A percentile compares a stretch with the other conserved stretches of the same genome.
Evolutionary conservation across 805 yeast genomes (phyloP).

Genomic region (Yarrowia sp.): DNA sequence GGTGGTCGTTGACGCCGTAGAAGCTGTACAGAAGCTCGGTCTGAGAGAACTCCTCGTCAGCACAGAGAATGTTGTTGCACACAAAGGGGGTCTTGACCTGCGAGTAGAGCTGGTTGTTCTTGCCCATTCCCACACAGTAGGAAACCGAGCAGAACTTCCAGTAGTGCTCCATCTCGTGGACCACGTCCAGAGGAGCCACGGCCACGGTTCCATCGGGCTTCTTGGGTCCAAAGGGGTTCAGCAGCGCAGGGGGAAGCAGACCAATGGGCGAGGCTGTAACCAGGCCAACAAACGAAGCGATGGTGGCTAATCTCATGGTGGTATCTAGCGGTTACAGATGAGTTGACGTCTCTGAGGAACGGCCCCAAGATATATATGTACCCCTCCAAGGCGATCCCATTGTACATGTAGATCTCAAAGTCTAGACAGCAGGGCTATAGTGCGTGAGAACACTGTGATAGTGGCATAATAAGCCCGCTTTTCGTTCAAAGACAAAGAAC

Average conservation of each 20-base stretch:
- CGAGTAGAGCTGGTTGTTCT: conserved; percentile 11
- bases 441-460: too few relatives aligned
- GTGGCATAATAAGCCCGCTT: background rate
- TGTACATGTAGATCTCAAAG: conserved; percentile 27
- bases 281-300: conserved; percentile 16
- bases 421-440: background rate
- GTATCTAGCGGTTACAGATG: background rate
- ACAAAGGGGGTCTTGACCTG: conserved; percentile 19
- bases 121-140: conserved; percentile 31
- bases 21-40: conserved; percentile 32
- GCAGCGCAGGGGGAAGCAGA: background rate
- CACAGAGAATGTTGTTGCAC: conserved; percentile 25
- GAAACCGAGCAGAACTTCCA: conserved; percentile 30
- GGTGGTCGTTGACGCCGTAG: conserved; percentile 8
- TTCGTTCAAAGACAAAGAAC: background rate
- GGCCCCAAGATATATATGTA: conserved; percentile 15
- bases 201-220: conserved; percentile 21
- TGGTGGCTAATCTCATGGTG: conserved; percentile 23
- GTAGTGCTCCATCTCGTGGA: conserved; percentile 31
- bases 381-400: conserved; percentile 24
- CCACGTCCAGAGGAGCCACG: background rate
- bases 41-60: conserved; percentile 23
- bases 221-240: conserved; percentile 13
- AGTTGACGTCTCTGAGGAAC: background rate
- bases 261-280: conserved; percentile 28